Conservation (phyloP, 2,329 filamentous ascomycete species). For the Grosmannia huntii region DNA sequence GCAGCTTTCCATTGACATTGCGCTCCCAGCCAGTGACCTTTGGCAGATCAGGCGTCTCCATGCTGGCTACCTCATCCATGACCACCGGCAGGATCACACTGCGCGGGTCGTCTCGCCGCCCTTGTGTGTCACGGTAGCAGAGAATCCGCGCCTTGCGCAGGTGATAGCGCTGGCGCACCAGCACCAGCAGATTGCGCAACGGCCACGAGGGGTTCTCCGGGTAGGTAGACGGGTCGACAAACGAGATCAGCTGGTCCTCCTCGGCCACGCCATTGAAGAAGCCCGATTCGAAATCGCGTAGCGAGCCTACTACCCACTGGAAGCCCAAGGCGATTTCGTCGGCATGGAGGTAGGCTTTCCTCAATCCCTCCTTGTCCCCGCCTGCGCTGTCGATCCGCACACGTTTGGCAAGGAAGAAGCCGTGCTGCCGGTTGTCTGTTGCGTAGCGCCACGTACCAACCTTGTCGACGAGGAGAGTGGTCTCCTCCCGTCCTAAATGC, state of each 20-base stretch:
- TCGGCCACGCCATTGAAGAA: slow-evolving; percentile 66
- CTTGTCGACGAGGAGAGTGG: slow-evolving; percentile 63
- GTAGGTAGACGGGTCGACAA: slow-evolving; percentile 89
- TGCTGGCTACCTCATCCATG: slow-evolving; percentile 34
- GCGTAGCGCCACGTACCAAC: slow-evolving; percentile 81
- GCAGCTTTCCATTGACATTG: slow-evolving; percentile 63
- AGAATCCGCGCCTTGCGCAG: slow-evolving; percentile 69
- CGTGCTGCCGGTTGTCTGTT: slow-evolving; percentile 72
- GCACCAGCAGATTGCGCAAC: slow-evolving; percentile 72
- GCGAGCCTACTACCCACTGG: slow-evolving; percentile 63
- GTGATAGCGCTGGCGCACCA: slow-evolving; percentile 72
- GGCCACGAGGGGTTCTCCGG: slow-evolving; percentile 83
- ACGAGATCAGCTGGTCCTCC: slow-evolving; percentile 72
- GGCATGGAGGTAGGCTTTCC: slow-evolving; percentile 29
- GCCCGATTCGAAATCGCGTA: slow-evolving; percentile 69
- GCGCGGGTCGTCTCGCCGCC: slow-evolving; percentile 63
- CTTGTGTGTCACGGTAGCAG: slow-evolving; percentile 77
- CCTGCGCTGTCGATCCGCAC: slow-evolving; percentile 23
- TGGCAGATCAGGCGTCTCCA: slow-evolving; percentile 47
- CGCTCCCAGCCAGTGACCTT: slow-evolving; percentile 96
- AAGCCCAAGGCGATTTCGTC: slow-evolving; percentile 45
- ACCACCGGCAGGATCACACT: slow-evolving; percentile 64
- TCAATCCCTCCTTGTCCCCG: slow-evolving; percentile 19
- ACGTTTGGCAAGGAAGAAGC: slow-evolving; percentile 91
- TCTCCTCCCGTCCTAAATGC: slow-evolving; percentile 54